A percentile compares a stretch with the other conserved stretches of the same genome.
phyloP scores from a whole-genome alignment of 2,329 filamentous ascomycete genomes.

The Verticillium nonalfalfae region DNA sequence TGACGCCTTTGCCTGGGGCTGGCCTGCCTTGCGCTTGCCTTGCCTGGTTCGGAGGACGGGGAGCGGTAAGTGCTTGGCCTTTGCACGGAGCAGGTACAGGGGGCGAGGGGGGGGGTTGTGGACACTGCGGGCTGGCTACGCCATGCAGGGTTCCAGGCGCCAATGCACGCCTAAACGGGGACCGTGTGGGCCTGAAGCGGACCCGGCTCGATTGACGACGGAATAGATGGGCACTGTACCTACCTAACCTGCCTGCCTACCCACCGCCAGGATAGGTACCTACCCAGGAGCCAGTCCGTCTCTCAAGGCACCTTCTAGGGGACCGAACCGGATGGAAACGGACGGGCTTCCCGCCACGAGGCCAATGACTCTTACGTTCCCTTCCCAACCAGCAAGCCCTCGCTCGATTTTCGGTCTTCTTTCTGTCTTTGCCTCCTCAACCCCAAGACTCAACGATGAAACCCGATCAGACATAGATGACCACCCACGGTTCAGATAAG shows the following conservation, averaged over 20 bases:
- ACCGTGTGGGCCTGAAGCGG: neutral
- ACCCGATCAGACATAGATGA: neutral
- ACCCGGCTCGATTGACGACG: neutral
- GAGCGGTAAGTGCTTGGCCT: neutral
- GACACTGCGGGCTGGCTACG: neutral
- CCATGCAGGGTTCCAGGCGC: neutral
- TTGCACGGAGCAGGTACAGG: neutral
- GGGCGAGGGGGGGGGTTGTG: neutral
- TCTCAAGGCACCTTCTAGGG: neutral
- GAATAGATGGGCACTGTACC: neutral
- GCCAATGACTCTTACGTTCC: neutral
- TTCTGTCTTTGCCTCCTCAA: too few relatives aligned
- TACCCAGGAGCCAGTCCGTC: too few relatives aligned
- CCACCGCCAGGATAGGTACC: too few relatives aligned
- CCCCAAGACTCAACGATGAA: neutral
- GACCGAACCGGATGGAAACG: neutral
- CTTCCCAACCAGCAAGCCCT: too few relatives aligned
- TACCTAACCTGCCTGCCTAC: too few relatives aligned
- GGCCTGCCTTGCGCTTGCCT: neutral
- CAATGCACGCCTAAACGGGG: slow-evolving; percentile 1
- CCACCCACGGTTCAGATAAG: neutral
- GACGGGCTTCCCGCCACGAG: neutral
- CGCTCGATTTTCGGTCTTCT: too few relatives aligned
- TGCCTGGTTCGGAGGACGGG: neutral
- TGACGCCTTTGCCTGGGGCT: neutral